Evolutionary conservation across 345 rosid genomes (phyloP).

Genomic region (Brassica incana): DNA sequence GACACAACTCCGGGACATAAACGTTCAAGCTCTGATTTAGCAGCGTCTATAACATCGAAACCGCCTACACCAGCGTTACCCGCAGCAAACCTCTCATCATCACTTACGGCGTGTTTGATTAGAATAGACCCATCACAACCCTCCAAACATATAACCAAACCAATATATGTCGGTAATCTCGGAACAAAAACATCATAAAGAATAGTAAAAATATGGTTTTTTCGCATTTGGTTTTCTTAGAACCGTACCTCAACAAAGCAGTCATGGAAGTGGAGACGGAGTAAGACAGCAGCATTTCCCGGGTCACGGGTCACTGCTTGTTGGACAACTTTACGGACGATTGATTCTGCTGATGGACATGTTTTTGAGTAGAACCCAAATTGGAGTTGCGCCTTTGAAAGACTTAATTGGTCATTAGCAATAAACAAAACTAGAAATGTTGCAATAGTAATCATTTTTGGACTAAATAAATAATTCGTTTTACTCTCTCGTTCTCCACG

Average conservation of each 20-base stretch:
- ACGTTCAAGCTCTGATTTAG: constrained; percentile 49
- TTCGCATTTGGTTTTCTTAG: background rate
- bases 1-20: constrained; percentile 65
- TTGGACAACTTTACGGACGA: constrained; percentile 42
- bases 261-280: constrained; percentile 49
- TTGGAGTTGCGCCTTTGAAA: constrained; percentile 44
- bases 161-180: background rate
- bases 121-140: constrained; percentile 75
- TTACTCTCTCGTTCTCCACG: constrained; percentile 1
- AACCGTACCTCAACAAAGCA: constrained; percentile 59
- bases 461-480: background rate
- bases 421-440: constrained; percentile 11
- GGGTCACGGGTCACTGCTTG: constrained; percentile 39
- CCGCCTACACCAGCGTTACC: constrained; percentile 52
- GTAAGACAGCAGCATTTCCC: constrained; percentile 42
- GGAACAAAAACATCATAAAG: background rate
- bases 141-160: constrained; percentile 31
- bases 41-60: constrained; percentile 48
- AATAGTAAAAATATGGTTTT: background rate
- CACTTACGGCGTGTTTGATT: constrained; percentile 31
- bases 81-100: constrained; percentile 41
- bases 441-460: constrained; percentile 18
- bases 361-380: constrained; percentile 55
- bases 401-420: background rate
- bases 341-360: constrained; percentile 55